A percentile compares a stretch with the other conserved stretches of the same genome.
Evolutionary conservation across 352 stramenopile species (phyloP).

Genomic region (Thalassiosira livingstoniorum): DNA sequence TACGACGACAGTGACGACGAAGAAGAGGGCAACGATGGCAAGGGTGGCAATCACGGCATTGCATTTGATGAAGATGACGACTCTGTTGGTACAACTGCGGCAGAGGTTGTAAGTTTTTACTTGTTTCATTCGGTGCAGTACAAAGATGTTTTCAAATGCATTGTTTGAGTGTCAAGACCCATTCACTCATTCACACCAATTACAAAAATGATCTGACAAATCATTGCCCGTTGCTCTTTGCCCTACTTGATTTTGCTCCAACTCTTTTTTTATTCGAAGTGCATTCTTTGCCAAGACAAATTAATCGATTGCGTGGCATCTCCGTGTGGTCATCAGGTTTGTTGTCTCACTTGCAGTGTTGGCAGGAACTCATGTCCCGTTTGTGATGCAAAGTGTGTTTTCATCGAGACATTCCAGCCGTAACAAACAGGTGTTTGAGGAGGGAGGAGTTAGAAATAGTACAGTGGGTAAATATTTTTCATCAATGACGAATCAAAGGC

Average conservation of each 20-base stretch:
- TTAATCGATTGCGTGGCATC: slow-evolving; percentile 74
- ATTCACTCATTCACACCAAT: not conserved
- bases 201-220: not conserved
- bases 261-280: slow-evolving; percentile 29
- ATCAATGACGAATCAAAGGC: too few species aligned
- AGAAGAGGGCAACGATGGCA: slow-evolving; percentile 8
- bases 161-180: too few species aligned
- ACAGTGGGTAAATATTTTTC: too few species aligned
- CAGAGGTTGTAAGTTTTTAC: not conserved
- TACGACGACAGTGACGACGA: slow-evolving; percentile 22
- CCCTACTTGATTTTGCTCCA: not conserved
- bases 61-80: too few species aligned
- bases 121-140: too few species aligned
- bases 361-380: slow-evolving; percentile 64
- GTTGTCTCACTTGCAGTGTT: slow-evolving; percentile 66
- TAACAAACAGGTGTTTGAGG: too few species aligned
- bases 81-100: not conserved
- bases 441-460: too few species aligned
- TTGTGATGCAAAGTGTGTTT: slow-evolving; percentile 64
- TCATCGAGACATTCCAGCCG: slow-evolving; percentile 69
- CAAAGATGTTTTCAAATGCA: too few species aligned
- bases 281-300: slow-evolving; percentile 73
- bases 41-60: too few species aligned
- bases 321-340: slow-evolving; percentile 80
- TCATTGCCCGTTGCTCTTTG: not conserved